Evolutionary conservation across 768 basidiomycete genomes (phyloP).

Genomic region (Boletus subparvulus): DNA sequence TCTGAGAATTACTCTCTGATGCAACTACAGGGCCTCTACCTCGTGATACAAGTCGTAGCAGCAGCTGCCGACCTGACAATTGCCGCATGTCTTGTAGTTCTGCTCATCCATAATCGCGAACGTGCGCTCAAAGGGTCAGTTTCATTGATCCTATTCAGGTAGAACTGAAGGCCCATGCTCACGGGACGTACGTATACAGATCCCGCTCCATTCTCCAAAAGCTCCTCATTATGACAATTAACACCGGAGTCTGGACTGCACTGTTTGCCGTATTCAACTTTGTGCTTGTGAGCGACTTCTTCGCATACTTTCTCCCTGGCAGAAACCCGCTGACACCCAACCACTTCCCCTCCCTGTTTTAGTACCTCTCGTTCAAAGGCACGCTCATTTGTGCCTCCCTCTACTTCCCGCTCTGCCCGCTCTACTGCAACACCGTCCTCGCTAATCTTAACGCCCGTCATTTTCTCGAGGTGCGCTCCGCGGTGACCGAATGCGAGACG

Average conservation of each 20-base stretch:
- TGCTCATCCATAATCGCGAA: neutral
- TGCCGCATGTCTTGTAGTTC: neutral
- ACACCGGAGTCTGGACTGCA: conserved; percentile 15
- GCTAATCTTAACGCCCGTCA: conserved; percentile 10
- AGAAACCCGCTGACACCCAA: neutral
- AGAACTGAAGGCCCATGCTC: neutral
- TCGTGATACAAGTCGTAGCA: neutral
- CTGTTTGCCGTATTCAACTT: conserved; percentile 3
- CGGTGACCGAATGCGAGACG: neutral
- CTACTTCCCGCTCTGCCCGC: conserved; percentile 8
- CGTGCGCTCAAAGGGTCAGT: neutral
- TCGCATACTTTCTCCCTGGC: neutral
- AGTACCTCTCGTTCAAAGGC: conserved; percentile 1
- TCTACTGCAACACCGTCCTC: conserved; percentile 13
- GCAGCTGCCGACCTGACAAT: conserved; percentile 5
- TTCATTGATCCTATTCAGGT: neutral
- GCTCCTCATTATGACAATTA: conserved; percentile 10
- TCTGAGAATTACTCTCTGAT: neutral
- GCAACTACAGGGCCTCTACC: neutral
- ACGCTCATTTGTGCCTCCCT: conserved; percentile 4
- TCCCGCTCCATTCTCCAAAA: conserved; percentile 5
- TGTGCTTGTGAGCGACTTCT: neutral
- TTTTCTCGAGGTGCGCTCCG: neutral
- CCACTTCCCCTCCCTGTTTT: neutral
- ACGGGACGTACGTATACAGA: neutral